Evolutionary conservation across 2,329 filamentous ascomycete genomes (phyloP), one percentile per base, ranked within the genome.

Genomic region (Stenocarpella maydis): DNA sequence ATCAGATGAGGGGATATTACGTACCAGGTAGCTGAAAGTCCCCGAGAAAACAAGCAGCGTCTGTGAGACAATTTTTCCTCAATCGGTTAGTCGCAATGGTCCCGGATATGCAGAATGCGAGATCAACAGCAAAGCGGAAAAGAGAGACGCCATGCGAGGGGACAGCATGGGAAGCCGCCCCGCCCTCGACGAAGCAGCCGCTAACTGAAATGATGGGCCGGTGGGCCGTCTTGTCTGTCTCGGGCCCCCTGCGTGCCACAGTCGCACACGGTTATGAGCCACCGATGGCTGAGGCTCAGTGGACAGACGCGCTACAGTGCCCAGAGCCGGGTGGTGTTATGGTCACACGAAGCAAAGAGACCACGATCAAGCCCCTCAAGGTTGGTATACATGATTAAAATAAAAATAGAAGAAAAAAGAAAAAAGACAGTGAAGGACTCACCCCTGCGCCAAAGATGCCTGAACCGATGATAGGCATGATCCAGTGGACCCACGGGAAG

Each of bases 11-110:
- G 15, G n/a, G 47, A 54, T 50, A 12, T 47, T 66, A 83, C 84
- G 81, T 79, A 95, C 93, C 72, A 97, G 83, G 81, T 97, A 97
- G 15, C 94, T 97, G 79, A 97, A 97, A 73, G 97, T 89, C 65
- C 94, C 93, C 68, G 89, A 91, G 80, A 93, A 98, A 37, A 92
- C 89, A 69, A 97, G 87, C 71, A 97, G 87, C 66, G 88, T 91
- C 65, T 92, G 93, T 75, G 76, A 74, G 72, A 67, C 73, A 75
- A 14, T 58, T n/a, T 72, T 60, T 72, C 61, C 65, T 47, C 49
- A 74, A 73, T 71, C 73, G 74, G 76, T 78, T 77, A 77, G 74
- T 74, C 73, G 72, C 77, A 78, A 74, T 72, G n/a, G 75, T 70
- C 68, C 68, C 68, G 69, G 68, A 75, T 75, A 76, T 78, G 77